Percentiles rank a stretch among this genome's conserved stretches.
Conservation (phyloP, 495 filamentous ascomycete genomes). For the Penicillium cataractarum region DNA sequence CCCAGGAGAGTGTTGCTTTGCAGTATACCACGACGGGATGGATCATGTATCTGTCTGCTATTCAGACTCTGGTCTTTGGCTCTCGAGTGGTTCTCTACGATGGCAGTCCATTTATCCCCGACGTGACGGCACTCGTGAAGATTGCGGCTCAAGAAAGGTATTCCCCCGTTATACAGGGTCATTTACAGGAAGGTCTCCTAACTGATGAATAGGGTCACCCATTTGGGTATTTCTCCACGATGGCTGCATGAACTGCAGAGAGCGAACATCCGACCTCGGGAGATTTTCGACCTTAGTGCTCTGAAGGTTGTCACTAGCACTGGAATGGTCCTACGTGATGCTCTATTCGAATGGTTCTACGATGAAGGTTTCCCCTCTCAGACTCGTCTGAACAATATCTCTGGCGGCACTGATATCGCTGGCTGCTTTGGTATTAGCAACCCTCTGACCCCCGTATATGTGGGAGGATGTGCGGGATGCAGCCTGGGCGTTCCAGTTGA, state of each 20-base stretch:
- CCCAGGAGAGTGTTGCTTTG: constrained; percentile 48
- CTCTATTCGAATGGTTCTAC: constrained; percentile 82
- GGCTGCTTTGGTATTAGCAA: constrained; percentile 72
- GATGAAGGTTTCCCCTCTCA: constrained; percentile 69
- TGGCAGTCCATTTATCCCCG: constrained; percentile 74
- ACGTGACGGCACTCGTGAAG: constrained; percentile 59
- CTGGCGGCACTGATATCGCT: constrained; percentile 78
- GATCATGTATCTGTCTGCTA: constrained; percentile 77
- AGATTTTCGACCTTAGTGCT: constrained; percentile 61
- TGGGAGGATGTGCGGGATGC: constrained; percentile 69
- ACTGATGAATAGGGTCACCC: constrained; percentile 42
- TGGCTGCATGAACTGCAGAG: constrained; percentile 73
- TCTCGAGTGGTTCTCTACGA: constrained; percentile 69
- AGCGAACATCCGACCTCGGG: constrained; percentile 57
- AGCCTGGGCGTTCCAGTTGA: constrained; percentile 66
- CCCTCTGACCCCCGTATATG: constrained; percentile 69
- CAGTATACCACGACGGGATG: constrained; percentile 74
- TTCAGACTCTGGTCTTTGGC: constrained; percentile 58
- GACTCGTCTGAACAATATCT: constrained; percentile 71
- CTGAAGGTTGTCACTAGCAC: constrained; percentile 66
- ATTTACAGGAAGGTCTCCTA: no score
- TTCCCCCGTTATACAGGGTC: not conserved
- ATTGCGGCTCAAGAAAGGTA: constrained; percentile 62
- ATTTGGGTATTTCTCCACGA: constrained; percentile 71
- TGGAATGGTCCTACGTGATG: constrained; percentile 76